Base-by-base conservation (phyloP, 2,329 filamentous ascomycete species). In the Hypoxylon sp. region DNA sequence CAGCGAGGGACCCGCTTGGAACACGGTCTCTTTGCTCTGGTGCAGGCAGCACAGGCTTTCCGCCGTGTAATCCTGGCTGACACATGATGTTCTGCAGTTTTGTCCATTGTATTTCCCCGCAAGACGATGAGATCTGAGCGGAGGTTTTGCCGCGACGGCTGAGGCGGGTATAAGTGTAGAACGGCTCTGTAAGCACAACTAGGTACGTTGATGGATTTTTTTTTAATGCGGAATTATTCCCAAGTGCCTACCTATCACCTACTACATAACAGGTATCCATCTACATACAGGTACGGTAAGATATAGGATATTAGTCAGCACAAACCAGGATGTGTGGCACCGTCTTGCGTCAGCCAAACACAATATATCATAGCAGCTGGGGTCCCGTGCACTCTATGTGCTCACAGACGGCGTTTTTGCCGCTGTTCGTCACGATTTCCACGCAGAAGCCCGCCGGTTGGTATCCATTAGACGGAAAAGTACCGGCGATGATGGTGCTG, bases 31-130 rank as follows among this genome's bases (percentile, higher is more conserved):
- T 66, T 63, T 27, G 59, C 54, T 55, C 49, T 66, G 4, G 64
- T 66, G 22, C 64, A 66, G 22, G 64, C 53, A 2, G 64, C 59
- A n/a, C 58, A 62, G 25, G 64, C 64, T 50, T 62, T 62, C 37
- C 59, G 54, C 8, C 58, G 53, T 40, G 40, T 30, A 22, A 10
- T 48, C 49, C 20, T 58, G 11, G 44, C 44, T 27, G 37, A 27
- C 51, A 58, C 54, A 2, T 13, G 48, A 3, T 57, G 22, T 37
- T n/a, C 17, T 4, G 6, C 11, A 2, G 40, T 27, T 50, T 55
- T 13, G 25, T 50, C 31, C 51, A 49, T 51, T 51, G 42, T 20
- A 22, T 37, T 37, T 37, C 33, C n/a, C 20, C 27, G 46, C 33
- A 51, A 6, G 25, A 27, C 13, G 20, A 17, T 17, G 17, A 13